phyloP scores from a whole-genome alignment of 139 green algal genomes.

The Bryopsis sp. region DNA sequence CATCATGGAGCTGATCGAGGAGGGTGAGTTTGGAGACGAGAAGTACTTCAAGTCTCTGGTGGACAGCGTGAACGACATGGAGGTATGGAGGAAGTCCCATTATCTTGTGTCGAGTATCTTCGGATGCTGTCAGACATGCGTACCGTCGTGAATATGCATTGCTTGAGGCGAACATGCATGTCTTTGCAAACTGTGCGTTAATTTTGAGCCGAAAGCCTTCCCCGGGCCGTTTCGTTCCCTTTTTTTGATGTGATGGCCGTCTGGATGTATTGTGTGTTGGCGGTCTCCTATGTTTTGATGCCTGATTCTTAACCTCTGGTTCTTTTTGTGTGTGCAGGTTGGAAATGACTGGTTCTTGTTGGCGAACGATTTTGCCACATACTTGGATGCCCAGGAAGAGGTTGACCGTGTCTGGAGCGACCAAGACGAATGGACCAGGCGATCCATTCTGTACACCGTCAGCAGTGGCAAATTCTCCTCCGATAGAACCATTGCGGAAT shows the following conservation, averaged over 20 bases:
- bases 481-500: slow-evolving; percentile 92
- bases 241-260: no score
- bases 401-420: slow-evolving; percentile 74
- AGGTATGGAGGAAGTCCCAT: slow-evolving; percentile 22
- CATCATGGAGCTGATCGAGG: slow-evolving; percentile 50
- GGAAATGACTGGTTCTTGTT: slow-evolving; percentile 96
- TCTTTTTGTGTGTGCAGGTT: slow-evolving; percentile 21
- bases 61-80: slow-evolving; percentile 76
- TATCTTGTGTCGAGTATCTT: no score
- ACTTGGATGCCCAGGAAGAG: slow-evolving; percentile 76
- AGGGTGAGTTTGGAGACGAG: slow-evolving; percentile 81
- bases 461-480: slow-evolving; percentile 85
- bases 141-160: no score
- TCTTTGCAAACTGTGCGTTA: no score
- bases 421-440: slow-evolving; percentile 58
- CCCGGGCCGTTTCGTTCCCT: no score
- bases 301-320: neutral
- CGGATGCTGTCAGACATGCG: no score
- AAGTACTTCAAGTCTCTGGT: slow-evolving; percentile 91
- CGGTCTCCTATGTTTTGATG: no score
- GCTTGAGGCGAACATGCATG: no score
- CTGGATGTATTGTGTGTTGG: no score
- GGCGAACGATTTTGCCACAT: slow-evolving; percentile 87
- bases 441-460: slow-evolving; percentile 87
- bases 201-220: no score